Conservation (phyloP, 2,329 filamentous ascomycete genomes). For the Fusarium sp. region DNA sequence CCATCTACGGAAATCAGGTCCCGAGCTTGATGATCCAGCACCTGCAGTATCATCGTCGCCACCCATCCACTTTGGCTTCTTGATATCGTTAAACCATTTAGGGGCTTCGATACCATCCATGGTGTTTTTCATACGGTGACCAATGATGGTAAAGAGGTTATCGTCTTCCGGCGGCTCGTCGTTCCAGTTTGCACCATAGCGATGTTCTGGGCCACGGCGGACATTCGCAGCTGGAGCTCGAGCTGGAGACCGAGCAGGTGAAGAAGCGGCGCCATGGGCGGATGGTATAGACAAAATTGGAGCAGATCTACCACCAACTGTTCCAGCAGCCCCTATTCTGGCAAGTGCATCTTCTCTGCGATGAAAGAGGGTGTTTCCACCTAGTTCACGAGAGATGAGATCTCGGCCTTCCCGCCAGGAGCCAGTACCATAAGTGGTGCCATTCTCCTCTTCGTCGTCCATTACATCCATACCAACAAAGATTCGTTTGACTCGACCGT, state of each 20-base stretch:
- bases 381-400: slow-evolving; percentile 86
- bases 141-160: slow-evolving; percentile 84
- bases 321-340: slow-evolving; percentile 44
- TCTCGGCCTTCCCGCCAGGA: slow-evolving; percentile 93
- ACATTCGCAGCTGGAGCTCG: slow-evolving; percentile 41
- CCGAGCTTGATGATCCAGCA: slow-evolving; percentile 38
- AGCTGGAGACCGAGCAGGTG: slow-evolving; percentile 55
- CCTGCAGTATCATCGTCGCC: slow-evolving; percentile 56
- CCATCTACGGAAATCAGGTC: slow-evolving; percentile 63
- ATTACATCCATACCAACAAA: slow-evolving; percentile 81
- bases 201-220: slow-evolving; percentile 44
- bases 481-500: slow-evolving; percentile 81
- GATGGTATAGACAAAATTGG: slow-evolving; percentile 61
- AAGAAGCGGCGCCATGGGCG: slow-evolving; percentile 48
- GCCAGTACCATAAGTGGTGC: slow-evolving; percentile 75
- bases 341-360: slow-evolving; percentile 57
- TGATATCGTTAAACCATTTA: slow-evolving; percentile 82
- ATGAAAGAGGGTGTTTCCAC: slow-evolving; percentile 67
- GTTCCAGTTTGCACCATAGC: slow-evolving; percentile 48
- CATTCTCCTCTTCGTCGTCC: slow-evolving; percentile 75
- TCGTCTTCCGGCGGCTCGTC: slow-evolving; percentile 76
- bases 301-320: slow-evolving; percentile 48
- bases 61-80: slow-evolving; percentile 84
- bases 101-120: slow-evolving; percentile 85
- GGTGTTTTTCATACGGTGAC: slow-evolving; percentile 90